Conservation (phyloP, 139 green algal species). For the Chlamydomonas schloesseri region DNA sequence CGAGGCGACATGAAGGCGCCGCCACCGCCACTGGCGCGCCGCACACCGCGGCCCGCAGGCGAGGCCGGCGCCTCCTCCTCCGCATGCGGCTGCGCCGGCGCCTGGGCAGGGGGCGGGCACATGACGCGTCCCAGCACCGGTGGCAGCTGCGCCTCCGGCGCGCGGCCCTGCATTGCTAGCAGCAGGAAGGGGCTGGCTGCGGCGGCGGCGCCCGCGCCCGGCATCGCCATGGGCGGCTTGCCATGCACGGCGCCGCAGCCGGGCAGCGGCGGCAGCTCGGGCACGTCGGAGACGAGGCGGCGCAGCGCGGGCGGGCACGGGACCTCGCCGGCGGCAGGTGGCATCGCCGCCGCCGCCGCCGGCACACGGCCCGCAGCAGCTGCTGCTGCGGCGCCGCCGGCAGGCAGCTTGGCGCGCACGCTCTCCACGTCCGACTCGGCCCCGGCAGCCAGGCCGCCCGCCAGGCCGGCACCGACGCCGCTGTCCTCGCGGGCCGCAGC, state of each 20-base stretch:
- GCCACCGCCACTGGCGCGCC: not conserved
- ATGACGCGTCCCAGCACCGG: not conserved
- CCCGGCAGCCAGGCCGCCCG: too few relatives aligned
- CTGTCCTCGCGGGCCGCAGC: not conserved
- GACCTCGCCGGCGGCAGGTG: too few relatives aligned
- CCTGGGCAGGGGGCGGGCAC: not conserved
- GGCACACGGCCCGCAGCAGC: not conserved
- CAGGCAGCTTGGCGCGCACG: not conserved
- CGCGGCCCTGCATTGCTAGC: conserved; percentile 3
- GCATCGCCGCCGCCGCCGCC: not conserved
- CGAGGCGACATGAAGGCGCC: not conserved
- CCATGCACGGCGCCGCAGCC: not conserved
- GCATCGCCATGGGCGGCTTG: not conserved
- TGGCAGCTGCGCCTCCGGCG: not conserved
- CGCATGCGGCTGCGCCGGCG: not conserved
- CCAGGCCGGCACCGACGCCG: not conserved
- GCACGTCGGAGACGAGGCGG: not conserved
- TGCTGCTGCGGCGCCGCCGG: not conserved
- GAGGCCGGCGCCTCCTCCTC: not conserved
- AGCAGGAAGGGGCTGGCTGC: conserved; percentile 8
- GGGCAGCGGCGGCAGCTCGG: not conserved
- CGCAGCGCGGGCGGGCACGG: too few relatives aligned
- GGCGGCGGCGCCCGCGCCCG: not conserved
- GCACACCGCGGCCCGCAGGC: not conserved
- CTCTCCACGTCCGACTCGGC: not conserved